These are phyloP conservation scores for Perkinsus chesapeaki DNA, from an alignment of 169 alveolate species.

Conservation along the genomic window DNA sequence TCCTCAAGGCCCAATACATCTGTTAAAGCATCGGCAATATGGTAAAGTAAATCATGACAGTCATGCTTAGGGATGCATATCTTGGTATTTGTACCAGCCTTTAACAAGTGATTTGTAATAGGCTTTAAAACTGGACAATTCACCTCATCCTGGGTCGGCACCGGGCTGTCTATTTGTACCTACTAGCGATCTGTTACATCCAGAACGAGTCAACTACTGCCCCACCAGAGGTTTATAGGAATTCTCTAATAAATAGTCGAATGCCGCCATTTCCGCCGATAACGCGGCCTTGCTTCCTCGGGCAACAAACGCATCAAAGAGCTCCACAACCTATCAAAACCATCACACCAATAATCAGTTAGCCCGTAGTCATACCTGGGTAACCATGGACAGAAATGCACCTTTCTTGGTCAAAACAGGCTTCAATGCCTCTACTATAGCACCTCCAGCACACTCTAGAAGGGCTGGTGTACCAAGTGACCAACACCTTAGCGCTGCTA, in stretches of 20 bases:
- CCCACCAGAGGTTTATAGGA: not conserved
- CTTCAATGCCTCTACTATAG: not conserved
- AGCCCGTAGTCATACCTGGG: not conserved
- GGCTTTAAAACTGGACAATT: no score
- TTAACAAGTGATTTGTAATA: no score
- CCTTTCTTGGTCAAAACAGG: not conserved
- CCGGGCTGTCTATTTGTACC: not conserved
- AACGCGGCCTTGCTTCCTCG: not conserved
- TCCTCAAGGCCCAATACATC: not conserved
- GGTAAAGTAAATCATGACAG: no score
- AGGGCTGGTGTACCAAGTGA: not conserved
- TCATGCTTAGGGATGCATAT: no score
- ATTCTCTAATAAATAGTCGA: not conserved
- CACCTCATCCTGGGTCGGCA: no score
- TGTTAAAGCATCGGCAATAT: not conserved
- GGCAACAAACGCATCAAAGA: not conserved
- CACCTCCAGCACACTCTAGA: not conserved
- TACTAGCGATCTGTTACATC: not conserved
- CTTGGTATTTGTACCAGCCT: no score
- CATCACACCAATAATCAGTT: not conserved
- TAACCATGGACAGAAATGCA: not conserved
- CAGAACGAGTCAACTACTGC: not conserved
- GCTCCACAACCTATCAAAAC: not conserved
- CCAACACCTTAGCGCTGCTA: not conserved
- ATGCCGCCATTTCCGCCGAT: not conserved